These are phyloP conservation scores for Podospora sp. DNA, from an alignment of 495 filamentous ascomycete genomes.

Conservation along the genomic window DNA sequence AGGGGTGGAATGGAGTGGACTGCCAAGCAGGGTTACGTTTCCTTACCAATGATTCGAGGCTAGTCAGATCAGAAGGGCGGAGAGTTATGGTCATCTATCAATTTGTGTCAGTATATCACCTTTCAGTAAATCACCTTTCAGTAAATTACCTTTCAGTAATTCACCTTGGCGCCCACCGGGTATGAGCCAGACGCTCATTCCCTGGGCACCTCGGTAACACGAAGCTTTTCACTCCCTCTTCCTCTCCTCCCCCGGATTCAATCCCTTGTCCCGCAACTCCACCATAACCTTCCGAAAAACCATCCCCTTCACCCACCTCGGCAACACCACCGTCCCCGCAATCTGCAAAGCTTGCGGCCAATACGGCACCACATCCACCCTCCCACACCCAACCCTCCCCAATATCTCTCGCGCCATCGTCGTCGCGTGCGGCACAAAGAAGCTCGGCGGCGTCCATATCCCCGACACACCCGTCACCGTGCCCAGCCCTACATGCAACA, in stretches of 20 bases:
- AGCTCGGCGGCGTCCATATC: slow-evolving; percentile 13
- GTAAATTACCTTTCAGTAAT: no score
- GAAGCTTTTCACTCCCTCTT: neutral
- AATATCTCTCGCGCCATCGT: slow-evolving; percentile 32
- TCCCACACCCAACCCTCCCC: slow-evolving; percentile 33
- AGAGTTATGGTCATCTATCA: no score
- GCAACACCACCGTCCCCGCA: neutral
- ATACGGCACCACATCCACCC: slow-evolving; percentile 29
- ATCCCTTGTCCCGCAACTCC: neutral
- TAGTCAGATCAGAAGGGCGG: no score
- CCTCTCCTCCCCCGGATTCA: neutral
- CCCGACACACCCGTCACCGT: slow-evolving; percentile 25
- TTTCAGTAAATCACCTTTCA: no score
- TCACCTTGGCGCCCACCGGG: no score
- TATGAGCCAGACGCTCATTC: no score
- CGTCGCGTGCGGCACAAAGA: slow-evolving; percentile 28
- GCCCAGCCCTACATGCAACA: slow-evolving; percentile 30
- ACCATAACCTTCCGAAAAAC: neutral
- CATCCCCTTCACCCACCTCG: neutral
- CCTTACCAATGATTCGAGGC: no score
- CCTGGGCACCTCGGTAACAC: no score
- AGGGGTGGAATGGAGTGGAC: no score
- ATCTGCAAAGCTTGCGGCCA: slow-evolving; percentile 35
- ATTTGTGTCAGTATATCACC: no score
- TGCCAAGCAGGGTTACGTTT: no score